Conservation (phyloP, 495 filamentous ascomycete genomes). For the Venustampulla echinocandica region DNA sequence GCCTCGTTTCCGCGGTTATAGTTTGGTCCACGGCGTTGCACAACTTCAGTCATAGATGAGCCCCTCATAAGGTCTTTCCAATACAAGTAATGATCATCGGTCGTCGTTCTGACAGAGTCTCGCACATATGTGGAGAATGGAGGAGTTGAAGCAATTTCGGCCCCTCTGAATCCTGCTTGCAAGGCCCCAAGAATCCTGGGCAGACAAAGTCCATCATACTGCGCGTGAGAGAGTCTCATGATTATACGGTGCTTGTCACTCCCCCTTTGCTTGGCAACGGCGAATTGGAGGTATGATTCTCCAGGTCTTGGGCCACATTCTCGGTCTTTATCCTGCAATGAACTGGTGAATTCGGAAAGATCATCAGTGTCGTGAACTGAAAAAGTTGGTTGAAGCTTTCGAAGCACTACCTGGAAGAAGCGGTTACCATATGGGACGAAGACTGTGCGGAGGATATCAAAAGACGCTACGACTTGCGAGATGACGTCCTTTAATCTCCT, state of each 20-base stretch:
- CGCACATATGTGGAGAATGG: constrained; percentile 55
- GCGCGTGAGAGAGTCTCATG: constrained; percentile 62
- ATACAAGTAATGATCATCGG: constrained; percentile 42
- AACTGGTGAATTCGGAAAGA: constrained; percentile 41
- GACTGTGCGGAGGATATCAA: constrained; percentile 63
- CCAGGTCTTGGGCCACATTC: constrained; percentile 49
- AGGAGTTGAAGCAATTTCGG: constrained; percentile 31
- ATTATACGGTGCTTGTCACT: constrained; percentile 35
- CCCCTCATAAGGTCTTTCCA: constrained; percentile 47
- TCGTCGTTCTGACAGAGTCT: constrained; percentile 36
- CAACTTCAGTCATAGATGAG: constrained; percentile 35
- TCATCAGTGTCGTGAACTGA: constrained; percentile 47
- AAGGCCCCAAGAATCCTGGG: constrained; percentile 50
- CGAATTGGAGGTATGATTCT: constrained; percentile 53
- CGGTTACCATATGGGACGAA: constrained; percentile 49
- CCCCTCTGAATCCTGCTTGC: constrained; percentile 43
- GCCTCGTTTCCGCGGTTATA: constrained; percentile 1
- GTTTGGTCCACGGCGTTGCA: not conserved
- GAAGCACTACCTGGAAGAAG: constrained; percentile 55
- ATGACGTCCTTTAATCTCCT: constrained; percentile 36
- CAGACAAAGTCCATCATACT: constrained; percentile 66
- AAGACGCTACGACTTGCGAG: constrained; percentile 28
- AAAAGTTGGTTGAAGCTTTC: constrained; percentile 31
- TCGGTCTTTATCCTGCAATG: constrained; percentile 39
- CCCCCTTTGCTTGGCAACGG: constrained; percentile 42